Base-by-base conservation (phyloP, 2,329 filamentous ascomycete species). In the Neurospora sp. region DNA sequence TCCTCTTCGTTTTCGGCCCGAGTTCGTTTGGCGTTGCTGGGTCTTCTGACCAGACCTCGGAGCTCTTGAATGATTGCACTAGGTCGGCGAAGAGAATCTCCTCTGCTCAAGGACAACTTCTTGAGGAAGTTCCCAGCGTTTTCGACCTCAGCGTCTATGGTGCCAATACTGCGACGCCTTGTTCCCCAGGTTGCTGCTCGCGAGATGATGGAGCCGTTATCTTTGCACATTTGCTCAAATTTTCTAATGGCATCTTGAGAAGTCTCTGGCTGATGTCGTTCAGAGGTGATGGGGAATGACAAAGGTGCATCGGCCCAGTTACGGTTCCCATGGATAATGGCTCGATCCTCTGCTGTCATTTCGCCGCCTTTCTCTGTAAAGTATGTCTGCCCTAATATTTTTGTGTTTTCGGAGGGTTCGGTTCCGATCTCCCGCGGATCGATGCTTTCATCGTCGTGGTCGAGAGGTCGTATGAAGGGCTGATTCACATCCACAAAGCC, bases 181-280 rank as follows among this genome's bases (percentile, higher is more conserved):
- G 90, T 93, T 17, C 90, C 90, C 84, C 90, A 89, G 0, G 90
- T 93, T 19, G 90, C 90, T 15, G 88, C 85, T 72, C 86, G 82
- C 1, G 88, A 90, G 10, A 89, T 78, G 11, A 89, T 81, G 0
- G 88, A 90, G 38, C 84, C 84, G 67, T 82, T 88, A 72, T 89
- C 86, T 23, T 81, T 82, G 69, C 80, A 84, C 80, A 86, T 82
- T 11, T 79, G 80, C 73, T 87, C 80, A 69, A 85, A 88, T 46
- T 75, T 81, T 62, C 82, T 81, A 23, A 89, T 89, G 10, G 86
- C 86, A 17, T 80, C 85, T 62, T 86, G 81, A 1, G 86, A 84
- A 1, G 83, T 82, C 68, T 82, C 78, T 1, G 85, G 86, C 72
- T 88, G 86, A 66, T 80, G 75, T 23, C 77, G 76, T 10, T 75